Percentiles rank a stretch among this genome's conserved stretches.
These are phyloP conservation scores for Mycosarcoma mackinlayi DNA, from an alignment of 1,284 basidiomycete genomes.

Conservation along the genomic window DNA sequence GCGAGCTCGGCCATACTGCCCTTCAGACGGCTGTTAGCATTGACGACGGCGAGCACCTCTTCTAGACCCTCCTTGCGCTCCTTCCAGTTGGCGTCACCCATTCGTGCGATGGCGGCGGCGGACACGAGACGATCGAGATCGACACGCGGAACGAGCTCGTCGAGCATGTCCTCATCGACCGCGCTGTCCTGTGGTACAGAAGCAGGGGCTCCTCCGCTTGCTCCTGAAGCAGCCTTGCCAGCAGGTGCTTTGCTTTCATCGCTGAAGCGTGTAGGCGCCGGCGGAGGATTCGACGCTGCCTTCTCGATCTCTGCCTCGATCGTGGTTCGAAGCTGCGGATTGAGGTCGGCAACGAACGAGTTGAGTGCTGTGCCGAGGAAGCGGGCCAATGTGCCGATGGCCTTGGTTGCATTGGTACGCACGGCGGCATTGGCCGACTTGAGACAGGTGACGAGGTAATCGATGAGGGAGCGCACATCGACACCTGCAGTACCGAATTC, in stretches of 20 bases:
- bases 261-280: conserved; percentile 75
- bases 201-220: conserved; percentile 4
- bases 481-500: conserved; percentile 94
- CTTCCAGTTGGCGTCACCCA: conserved; percentile 93
- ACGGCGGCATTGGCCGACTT: conserved; percentile 95
- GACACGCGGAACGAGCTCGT: conserved; percentile 93
- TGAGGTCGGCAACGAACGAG: conserved; percentile 91
- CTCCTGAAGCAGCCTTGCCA: conserved; percentile 16
- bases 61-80: conserved; percentile 95
- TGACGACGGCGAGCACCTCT: conserved; percentile 81
- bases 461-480: conserved; percentile 84
- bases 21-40: conserved; percentile 91
- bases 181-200: conserved; percentile 31
- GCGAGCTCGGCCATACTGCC: conserved; percentile 86
- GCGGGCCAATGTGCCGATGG: conserved; percentile 88
- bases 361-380: conserved; percentile 92
- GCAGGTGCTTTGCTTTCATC: conserved; percentile 40
- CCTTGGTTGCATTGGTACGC: conserved; percentile 92
- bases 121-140: conserved; percentile 89
- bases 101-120: conserved; percentile 85
- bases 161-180: conserved; percentile 69
- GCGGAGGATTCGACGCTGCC: conserved; percentile 81
- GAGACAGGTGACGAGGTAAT: conserved; percentile 86
- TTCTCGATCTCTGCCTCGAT: conserved; percentile 95
- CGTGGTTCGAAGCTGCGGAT: conserved; percentile 90